Evolutionary conservation across 257 asterid species (phyloP), one percentile per base, ranked within the genome.

Genomic region (Scutellaria barbata): DNA sequence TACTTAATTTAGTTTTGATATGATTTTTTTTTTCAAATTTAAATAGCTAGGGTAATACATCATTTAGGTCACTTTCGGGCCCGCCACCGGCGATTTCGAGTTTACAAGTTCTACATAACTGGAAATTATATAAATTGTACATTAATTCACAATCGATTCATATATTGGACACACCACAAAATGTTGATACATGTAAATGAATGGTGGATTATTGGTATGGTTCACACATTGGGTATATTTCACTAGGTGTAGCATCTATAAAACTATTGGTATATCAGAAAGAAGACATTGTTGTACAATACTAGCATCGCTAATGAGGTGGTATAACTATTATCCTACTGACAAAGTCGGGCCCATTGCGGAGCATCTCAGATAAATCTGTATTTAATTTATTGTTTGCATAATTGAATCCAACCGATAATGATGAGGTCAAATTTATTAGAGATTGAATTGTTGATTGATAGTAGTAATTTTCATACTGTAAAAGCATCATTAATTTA

Each of bases 261-360:
- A 13, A 41, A 8, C 42, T 2, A 5, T 10, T 16, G 7, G 22
- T 5, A 2, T 1, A 4, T 35, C 11, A 1, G 51, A 6, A 8
- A 12, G 18, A 4, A 68, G 52, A 30, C 18, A 69, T 76, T 69
- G 54, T 18, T 76, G 10, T 33, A 57, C 13, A 53, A 35, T 47
- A 56, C 37, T 43, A 18, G 25, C 53, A 62, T 53, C 40, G 47
- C 5, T 5, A 1, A 69, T 40, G 35, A 25, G 17, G 18, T 33
- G 61, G 5, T 40, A 41, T 54, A 53, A 12, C 8, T 40, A 68
- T 68, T 33, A 17, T 30, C 7, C 10, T 33, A 30, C 61, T 8
- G 69, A 71, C 50, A 71, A 66, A 16, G 1, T 66, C 12, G 72
- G 65, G 20, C 33, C 61, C 61, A 65, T 11, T 11, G 14, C 5